These are phyloP conservation scores for Laguncularia racemosa DNA, from an alignment of 345 rosid species.

Conservation along the genomic window DNA sequence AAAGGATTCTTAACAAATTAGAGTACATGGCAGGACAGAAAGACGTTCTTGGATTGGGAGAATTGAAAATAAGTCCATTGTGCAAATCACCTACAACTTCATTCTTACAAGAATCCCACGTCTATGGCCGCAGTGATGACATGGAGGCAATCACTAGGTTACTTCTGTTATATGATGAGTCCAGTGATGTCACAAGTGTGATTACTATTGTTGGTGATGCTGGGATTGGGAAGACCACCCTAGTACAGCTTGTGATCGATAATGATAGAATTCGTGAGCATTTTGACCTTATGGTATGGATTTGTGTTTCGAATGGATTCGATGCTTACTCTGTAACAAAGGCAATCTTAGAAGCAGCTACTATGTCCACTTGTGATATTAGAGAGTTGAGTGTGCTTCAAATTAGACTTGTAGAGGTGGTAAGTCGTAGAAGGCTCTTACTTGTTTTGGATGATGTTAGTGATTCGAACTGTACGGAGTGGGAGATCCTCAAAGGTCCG, in stretches of 20 bases:
- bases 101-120: conserved; percentile 6
- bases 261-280: conserved; percentile 5
- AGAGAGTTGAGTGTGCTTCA: conserved; percentile 17
- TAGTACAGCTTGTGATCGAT: conserved; percentile 10
- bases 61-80: background rate
- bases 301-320: conserved; percentile 12
- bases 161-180: conserved; percentile 5
- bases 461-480: conserved; percentile 7
- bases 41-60: conserved; percentile 12
- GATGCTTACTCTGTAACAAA: conserved; percentile 13
- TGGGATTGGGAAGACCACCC: conserved; percentile 14
- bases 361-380: conserved; percentile 1
- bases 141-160: conserved; percentile 9
- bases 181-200: background rate
- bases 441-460: conserved; percentile 26
- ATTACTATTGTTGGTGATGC: conserved; percentile 2
- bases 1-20: conserved; percentile 3
- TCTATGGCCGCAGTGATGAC: conserved; percentile 21
- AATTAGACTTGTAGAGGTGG: conserved; percentile 10
- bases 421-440: conserved; percentile 14
- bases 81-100: conserved; percentile 11
- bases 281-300: conserved; percentile 22
- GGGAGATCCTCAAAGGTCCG: conserved; percentile 17
- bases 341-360: conserved; percentile 14
- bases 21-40: conserved; percentile 7